These are phyloP conservation scores for Xerocomellus dryophilus DNA, from an alignment of 768 basidiomycete species.

Conservation along the genomic window DNA sequence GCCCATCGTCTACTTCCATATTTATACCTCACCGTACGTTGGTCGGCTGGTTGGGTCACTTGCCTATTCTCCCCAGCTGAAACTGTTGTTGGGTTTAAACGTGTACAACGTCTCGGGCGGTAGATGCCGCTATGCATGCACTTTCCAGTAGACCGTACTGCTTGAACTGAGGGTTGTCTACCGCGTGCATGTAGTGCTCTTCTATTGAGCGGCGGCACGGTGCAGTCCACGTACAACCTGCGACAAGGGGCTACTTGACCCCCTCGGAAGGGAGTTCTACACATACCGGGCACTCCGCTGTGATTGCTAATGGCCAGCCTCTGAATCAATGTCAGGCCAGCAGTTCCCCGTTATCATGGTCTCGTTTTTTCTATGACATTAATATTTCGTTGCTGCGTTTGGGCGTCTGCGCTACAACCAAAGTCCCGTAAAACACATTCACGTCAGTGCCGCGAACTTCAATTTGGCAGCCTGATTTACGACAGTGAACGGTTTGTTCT, in stretches of 20 bases:
- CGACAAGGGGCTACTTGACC: background rate
- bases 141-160: background rate
- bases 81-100: background rate
- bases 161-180: background rate
- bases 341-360: background rate
- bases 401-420: background rate
- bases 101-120: too few relatives aligned
- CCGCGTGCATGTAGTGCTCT: background rate
- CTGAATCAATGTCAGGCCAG: background rate
- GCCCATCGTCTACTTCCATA: background rate
- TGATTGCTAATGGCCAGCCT: too few relatives aligned
- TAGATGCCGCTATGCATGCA: background rate
- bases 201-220: background rate
- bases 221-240: background rate
- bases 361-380: background rate
- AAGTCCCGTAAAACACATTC: background rate
- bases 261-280: background rate
- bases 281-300: too few relatives aligned
- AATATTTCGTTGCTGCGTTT: too few relatives aligned
- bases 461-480: background rate
- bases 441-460: background rate
- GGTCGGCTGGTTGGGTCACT: background rate
- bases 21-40: slow-evolving; percentile 1
- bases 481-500: too few relatives aligned
- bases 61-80: background rate